These are phyloP conservation scores for Globisporangium sylvaticum DNA, from an alignment of 352 stramenopile genomes.

Conservation along the genomic window DNA sequence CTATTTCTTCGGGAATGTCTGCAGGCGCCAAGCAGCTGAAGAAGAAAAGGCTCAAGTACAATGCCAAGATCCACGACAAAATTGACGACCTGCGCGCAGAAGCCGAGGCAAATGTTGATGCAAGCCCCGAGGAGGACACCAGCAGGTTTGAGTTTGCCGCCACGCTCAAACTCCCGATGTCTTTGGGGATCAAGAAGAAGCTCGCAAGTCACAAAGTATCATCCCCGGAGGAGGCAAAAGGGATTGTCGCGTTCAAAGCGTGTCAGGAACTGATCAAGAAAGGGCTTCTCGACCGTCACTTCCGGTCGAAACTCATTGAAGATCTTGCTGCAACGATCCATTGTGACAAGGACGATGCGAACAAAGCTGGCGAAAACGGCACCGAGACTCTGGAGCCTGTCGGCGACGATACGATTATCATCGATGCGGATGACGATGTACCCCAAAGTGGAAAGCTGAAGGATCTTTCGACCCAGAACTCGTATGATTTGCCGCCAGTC, in stretches of 20 bases:
- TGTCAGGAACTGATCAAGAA: slow-evolving; percentile 70
- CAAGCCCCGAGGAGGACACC: slow-evolving; percentile 17
- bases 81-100: slow-evolving; percentile 63
- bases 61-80: slow-evolving; percentile 72
- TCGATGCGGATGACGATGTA: slow-evolving; percentile 17
- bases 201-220: slow-evolving; percentile 60
- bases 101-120: slow-evolving; percentile 24
- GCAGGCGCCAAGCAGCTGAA: slow-evolving; percentile 47
- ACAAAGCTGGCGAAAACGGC: background rate
- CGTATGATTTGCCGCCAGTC: slow-evolving; percentile 81
- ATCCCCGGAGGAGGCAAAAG: slow-evolving; percentile 61
- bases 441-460: slow-evolving; percentile 23
- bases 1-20: slow-evolving; percentile 41
- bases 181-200: slow-evolving; percentile 58
- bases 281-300: slow-evolving; percentile 62
- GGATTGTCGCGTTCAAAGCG: slow-evolving; percentile 80
- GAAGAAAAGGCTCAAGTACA: slow-evolving; percentile 81
- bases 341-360: slow-evolving; percentile 17
- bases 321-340: slow-evolving; percentile 41
- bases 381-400: background rate
- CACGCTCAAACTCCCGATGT: slow-evolving; percentile 54
- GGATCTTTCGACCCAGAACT: slow-evolving; percentile 78
- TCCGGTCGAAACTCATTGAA: slow-evolving; percentile 66
- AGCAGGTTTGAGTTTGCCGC: slow-evolving; percentile 57
- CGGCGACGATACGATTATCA: slow-evolving; percentile 33